Evolutionary conservation across 345 rosid genomes (phyloP), one percentile per base, ranked within the genome.

Genomic region (Salix purpurea): DNA sequence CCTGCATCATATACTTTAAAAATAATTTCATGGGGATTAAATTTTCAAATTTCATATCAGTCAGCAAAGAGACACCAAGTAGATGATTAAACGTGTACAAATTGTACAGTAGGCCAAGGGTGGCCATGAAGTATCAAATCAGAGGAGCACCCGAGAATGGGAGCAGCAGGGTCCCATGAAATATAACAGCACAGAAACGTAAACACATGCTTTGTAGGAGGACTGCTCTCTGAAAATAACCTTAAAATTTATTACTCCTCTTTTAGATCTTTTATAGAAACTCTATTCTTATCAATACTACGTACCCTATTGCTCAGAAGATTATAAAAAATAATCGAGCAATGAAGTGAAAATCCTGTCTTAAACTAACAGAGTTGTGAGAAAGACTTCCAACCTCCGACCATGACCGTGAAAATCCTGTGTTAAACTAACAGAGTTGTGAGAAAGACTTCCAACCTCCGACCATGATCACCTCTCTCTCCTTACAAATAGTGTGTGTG

Each of bases 391-490:
- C 40, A 65, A 65, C 68, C 65, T 60, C 65, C 23, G 65, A 60
- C 32, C 65, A 61, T 61, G 26, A 19, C 12, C 40, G 26, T 26
- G 65, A 60, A 26, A 60, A 60, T 4, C 21, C 12, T 18, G 65
- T n/a, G 10, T 19, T 60, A 60, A 60, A n/a, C 65, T 21, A 26
- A 26, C 24, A 60, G 28, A n/a, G 24, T n/a, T 65, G 36, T 26
- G 68, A 65, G 68, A 28, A 65, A 65, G 37, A 65, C 68, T 24
- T 24, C 68, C 68, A 65, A 65, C 68, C 65, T 60, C 65, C n/a
- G 65, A 60, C 30, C 65, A 60, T 60, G 26, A 26, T n/a, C n/a
- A 19, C 12, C 40, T 15, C 32, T 65, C 68, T 62, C 19, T 5
- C 7, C 44, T 14, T 65, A 21, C 68, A 60, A 26, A 32, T 34